Evolutionary conservation across 2,329 filamentous ascomycete species (phyloP), one percentile per base, ranked within the genome.

Genomic region (Botryotinia globosa): DNA sequence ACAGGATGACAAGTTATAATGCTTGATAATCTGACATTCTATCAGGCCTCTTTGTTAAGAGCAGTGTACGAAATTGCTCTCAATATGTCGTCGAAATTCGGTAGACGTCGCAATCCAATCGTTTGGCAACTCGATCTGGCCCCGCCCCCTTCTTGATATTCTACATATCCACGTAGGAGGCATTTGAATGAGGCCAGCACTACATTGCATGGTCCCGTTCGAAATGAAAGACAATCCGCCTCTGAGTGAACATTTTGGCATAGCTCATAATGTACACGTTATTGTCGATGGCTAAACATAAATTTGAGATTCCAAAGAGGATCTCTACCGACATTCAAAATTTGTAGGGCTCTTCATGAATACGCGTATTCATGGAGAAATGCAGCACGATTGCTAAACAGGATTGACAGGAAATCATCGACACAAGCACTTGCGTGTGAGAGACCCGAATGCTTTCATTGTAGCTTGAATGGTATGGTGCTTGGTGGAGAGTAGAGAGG

Each of bases 111-210:
- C 6, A 44, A 64, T 45, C 25, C 39, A 64, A 32, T 12, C 3
- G 18, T 61, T 64, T 9, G 4, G 29, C 16, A 64, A 45, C 39
- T 25, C 42, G n/a, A 32, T 25, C n/a, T 22, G 20, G 59, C 59
- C 25, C 16, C 34, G 8, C 16, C 59, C 22, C 22, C 10, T 16
- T 62, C n/a, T 45, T 25, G 44, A 37, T 18, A 32, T n/a, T 25
- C 22, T 39, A 8, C 63, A 66, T 51, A 51, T 66, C 63, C 63
- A 66, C 63, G 45, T 66, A 51, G 22, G 32, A 37, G 22, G n/a
- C 32, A 20, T n/a, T 20, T n/a, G 14, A 51, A n/a, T 14, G 4
- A 39, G 63, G 63, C 63, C 63, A 66, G 37, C 63, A 39, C 32
- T n/a, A n/a, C 44, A 51, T n/a, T 66, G 63, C 63, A 39, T 66